Percentiles rank a stretch among this genome's conserved stretches.
phyloP scores from a whole-genome alignment of 352 stramenopile species.

The Pythium chondricola region DNA sequence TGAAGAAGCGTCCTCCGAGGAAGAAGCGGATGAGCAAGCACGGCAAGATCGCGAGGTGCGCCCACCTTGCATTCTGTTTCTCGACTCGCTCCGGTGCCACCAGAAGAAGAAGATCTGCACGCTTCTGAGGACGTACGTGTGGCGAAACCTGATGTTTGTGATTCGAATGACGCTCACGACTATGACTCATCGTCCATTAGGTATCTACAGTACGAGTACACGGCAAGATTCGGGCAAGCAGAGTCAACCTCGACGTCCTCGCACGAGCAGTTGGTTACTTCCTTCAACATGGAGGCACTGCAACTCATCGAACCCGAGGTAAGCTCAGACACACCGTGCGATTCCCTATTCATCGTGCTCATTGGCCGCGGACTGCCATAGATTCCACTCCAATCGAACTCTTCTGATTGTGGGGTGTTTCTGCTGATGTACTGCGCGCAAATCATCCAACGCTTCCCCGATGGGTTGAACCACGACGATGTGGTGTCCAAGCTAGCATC shows the following conservation, averaged over 20 bases:
- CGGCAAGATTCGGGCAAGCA: constrained; percentile 17
- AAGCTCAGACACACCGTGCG: neutral
- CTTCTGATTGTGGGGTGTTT: constrained; percentile 90
- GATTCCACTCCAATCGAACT: constrained; percentile 92
- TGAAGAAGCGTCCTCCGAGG: constrained; percentile 27
- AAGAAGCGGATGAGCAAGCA: constrained; percentile 43
- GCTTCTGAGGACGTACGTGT: constrained; percentile 85
- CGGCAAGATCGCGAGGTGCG: constrained; percentile 28
- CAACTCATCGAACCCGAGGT: constrained; percentile 20
- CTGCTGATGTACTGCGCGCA: constrained; percentile 73
- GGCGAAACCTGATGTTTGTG: no score
- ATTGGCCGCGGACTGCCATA: constrained; percentile 4
- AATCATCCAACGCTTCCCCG: constrained; percentile 55
- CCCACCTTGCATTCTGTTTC: constrained; percentile 87
- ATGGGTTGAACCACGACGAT: constrained; percentile 45
- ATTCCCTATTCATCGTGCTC: neutral
- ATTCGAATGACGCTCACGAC: no score
- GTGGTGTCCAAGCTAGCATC: constrained; percentile 35
- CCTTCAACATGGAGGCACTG: constrained; percentile 14
- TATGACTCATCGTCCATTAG: constrained; percentile 48
- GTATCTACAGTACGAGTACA: constrained; percentile 81
- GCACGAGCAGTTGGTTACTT: neutral
- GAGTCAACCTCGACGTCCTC: neutral
- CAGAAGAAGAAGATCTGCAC: constrained; percentile 83
- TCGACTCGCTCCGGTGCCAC: constrained; percentile 94